Evolutionary conservation across 441 rosid genomes (phyloP), one percentile per base, ranked within the genome.

Genomic region (Gossypium gossypioides): DNA sequence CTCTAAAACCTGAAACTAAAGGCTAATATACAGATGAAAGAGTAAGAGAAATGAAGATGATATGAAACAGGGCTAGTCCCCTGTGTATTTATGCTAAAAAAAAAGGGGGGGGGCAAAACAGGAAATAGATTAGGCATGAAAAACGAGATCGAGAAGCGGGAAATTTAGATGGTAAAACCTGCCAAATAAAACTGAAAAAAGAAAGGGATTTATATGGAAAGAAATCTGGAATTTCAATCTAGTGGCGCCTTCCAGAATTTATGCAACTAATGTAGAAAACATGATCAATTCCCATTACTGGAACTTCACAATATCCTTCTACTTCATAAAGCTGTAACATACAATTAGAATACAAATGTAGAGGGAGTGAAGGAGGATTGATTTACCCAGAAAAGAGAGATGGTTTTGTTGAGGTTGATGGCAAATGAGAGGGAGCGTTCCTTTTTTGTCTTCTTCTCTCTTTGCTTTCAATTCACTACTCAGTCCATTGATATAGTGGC

Each of bases 381-480:
- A 25, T n/a, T 51, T 50, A 68, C 72, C 74, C 29, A 46, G 55
- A 65, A 27, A 50, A 67, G 54, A 21, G n/a, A 34, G 42, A 12
- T 37, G 54, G 2, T 32, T 16, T 52, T 48, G 54, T 15, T 54
- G 19, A 67, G 21, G 24, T 57, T 18, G 19, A 19, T 27, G 21
- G 29, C 24, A 57, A 25, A 57, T 57, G 62, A 12, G 62, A 57
- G 32, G 64, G 74, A 56, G 51, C 66, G 56, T 59, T 57, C 56
- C 55, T n/a, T 24, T 5, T 24, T 57, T 57, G 74, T 58, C 74
- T 27, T 16, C 13, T 2, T 29, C 10, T 16, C 21, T 46, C 42
- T 52, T 6, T 55, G 6, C 40, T 24, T 13, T 21, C 15, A 21
- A 7, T 15, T 7, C 59, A 8, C 29, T 12, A 13, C 63, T 12